Evolutionary conservation across 2,329 filamentous ascomycete genomes (phyloP), one percentile per base, ranked within the genome.

Genomic region (Calycina herbarum): DNA sequence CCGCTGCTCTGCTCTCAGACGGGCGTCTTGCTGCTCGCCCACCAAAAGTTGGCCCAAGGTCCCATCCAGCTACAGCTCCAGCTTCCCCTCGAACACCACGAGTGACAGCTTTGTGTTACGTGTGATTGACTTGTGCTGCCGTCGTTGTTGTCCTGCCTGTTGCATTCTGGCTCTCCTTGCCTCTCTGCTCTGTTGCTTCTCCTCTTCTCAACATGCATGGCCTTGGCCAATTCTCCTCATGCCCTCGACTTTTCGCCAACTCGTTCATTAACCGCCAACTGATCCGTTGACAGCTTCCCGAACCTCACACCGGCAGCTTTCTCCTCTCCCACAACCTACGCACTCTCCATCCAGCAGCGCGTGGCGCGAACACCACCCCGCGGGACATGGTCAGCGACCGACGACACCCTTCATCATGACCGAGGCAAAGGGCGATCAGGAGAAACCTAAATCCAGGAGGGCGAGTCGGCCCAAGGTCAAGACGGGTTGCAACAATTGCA

Each of bases 401-500:
- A n/a, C 17, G 27, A 27, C 10, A 38, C 33, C 31, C 38, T 24
- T 57, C 29, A 62, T 45, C 57, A 66, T 68, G 60, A 35, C 51
- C 20, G 40, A 62, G 17, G 8, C 60, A 40, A 35, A 57, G 11
- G 24, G 24, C n/a, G 38, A 45, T 40, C 33, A 40, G 10, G 48
- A 13, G 35, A 69, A 66, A 56, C 59, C 64, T 17, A 69, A 66
- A 38, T 65, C 68, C 45, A 68, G 67, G 62, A 72, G 74, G 56
- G 73, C 73, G n/a, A 74, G 73, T 65, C 67, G 68, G 17, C 73
- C 74, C 1, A 89, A 89, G 74, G 86, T 88, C 69, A 89, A 88
- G 78, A 89, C 86, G 0, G 87, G 87, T 51, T 89, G 87, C 76
- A 82, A 81, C 71, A 88, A 86, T 75, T 90, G 87, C 87, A 89